Percentiles rank a stretch among this genome's conserved stretches.
phyloP scores from a whole-genome alignment of 495 filamentous ascomycete genomes.

The Daldinia caldariorum region DNA sequence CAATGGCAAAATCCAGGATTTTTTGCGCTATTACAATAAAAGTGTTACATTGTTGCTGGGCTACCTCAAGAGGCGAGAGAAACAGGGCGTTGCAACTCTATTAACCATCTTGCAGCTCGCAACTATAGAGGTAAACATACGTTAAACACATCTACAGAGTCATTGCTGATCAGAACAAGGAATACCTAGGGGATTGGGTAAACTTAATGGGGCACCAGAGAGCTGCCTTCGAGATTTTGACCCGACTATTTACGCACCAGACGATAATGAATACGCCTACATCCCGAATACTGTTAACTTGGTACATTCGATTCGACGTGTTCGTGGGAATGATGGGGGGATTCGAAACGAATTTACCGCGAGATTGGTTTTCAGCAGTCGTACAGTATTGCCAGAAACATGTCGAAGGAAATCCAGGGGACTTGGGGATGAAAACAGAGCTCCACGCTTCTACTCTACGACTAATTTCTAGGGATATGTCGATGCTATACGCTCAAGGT shows the following conservation, averaged over 20 bases:
- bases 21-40: conserved; percentile 89
- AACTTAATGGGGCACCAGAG: conserved; percentile 92
- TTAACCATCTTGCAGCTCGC: conserved; percentile 92
- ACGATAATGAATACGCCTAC: conserved; percentile 75
- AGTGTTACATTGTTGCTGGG: conserved; percentile 79
- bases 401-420: conserved; percentile 66
- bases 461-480: conserved; percentile 81
- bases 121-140: conserved; percentile 80
- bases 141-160: conserved; percentile 1
- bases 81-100: conserved; percentile 77
- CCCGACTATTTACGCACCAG: conserved; percentile 78
- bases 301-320: conserved; percentile 92
- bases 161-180: conserved; percentile 64
- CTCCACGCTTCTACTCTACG: conserved; percentile 71
- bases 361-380: conserved; percentile 80
- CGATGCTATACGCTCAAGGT: conserved; percentile 77
- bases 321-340: conserved; percentile 84
- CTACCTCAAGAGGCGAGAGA: conserved; percentile 73
- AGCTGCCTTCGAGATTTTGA: conserved; percentile 84
- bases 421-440: conserved; percentile 72
- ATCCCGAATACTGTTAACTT: conserved; percentile 75
- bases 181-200: conserved; percentile 93
- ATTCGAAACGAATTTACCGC: conserved; percentile 74
- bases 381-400: conserved; percentile 70
- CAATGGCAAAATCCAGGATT: conserved; percentile 77